A percentile compares a stretch with the other conserved stretches of the same genome.
Evolutionary conservation across 2,329 filamentous ascomycete genomes (phyloP).

Genomic region (Fusarium sp.): DNA sequence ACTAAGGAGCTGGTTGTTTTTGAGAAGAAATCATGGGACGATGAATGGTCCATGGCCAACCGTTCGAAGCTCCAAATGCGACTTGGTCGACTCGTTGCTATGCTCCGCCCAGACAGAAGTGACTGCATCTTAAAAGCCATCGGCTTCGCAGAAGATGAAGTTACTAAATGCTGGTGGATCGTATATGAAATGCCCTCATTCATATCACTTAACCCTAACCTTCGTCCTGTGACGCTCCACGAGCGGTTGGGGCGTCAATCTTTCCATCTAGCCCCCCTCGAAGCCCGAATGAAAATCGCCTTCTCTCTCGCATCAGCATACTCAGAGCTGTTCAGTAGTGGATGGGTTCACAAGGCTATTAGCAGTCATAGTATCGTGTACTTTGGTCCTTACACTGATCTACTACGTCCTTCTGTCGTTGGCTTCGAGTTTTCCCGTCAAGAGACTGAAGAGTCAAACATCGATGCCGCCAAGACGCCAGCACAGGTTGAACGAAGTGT

Average conservation of each 20-base stretch:
- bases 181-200: not conserved
- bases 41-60: not conserved
- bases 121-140: not conserved
- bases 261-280: not conserved
- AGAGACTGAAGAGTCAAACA: not conserved
- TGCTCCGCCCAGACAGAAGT: not conserved
- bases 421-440: not conserved
- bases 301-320: not conserved
- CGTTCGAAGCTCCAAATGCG: not conserved
- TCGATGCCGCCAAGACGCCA: not conserved
- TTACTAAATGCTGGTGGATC: not conserved
- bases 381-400: not conserved
- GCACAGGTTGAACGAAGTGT: not conserved
- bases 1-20: not conserved
- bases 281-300: not conserved
- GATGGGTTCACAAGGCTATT: not conserved
- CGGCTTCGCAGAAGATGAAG: not conserved
- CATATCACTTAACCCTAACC: rapidly evolving
- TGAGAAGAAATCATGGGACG: not conserved
- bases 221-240: not conserved
- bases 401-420: not conserved
- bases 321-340: not conserved
- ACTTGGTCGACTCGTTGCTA: not conserved
- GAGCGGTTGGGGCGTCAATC: not conserved
- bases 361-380: not conserved